Conservation (phyloP, 2,329 filamentous ascomycete species). For the Monilinia aucupariae region DNA sequence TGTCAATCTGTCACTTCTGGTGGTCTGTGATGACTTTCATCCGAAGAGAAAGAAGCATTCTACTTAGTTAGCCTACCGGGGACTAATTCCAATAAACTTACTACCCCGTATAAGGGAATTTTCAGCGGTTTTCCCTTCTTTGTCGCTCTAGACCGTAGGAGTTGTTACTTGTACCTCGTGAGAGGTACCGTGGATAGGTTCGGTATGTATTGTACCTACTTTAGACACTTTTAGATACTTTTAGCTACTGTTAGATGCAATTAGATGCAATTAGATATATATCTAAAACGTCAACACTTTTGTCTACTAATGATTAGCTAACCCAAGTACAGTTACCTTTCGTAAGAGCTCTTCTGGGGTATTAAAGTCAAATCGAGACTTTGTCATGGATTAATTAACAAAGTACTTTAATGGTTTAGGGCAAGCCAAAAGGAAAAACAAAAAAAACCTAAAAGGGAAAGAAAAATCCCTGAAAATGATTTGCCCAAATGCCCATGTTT, state of each 20-base stretch:
- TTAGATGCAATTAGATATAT: not conserved
- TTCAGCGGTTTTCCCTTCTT: not conserved
- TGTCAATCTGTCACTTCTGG: slow-evolving; percentile 1
- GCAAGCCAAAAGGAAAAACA: not conserved
- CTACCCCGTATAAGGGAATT: not conserved
- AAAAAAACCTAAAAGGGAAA: not conserved
- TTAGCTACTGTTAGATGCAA: not conserved
- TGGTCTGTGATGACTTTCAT: slow-evolving; percentile 11
- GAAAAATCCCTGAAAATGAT: slow-evolving; percentile 1
- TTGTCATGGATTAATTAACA: not conserved
- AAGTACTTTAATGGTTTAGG: not conserved
- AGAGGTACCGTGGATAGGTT: not conserved
- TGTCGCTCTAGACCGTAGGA: not conserved
- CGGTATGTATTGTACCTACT: not conserved
- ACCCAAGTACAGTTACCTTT: not conserved
- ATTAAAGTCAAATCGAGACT: slow-evolving; percentile 6
- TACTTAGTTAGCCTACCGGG: slow-evolving; percentile 3
- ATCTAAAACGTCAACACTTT: not conserved
- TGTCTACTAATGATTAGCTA: not conserved
- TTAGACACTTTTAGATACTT: not conserved
- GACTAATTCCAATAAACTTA: not conserved
- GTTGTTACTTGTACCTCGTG: not conserved
- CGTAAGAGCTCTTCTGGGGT: not conserved
- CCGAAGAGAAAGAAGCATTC: not conserved
- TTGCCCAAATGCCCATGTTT: slow-evolving; percentile 10